phyloP scores from a whole-genome alignment of 345 rosid genomes.

The Eucalyptus urophylla region DNA sequence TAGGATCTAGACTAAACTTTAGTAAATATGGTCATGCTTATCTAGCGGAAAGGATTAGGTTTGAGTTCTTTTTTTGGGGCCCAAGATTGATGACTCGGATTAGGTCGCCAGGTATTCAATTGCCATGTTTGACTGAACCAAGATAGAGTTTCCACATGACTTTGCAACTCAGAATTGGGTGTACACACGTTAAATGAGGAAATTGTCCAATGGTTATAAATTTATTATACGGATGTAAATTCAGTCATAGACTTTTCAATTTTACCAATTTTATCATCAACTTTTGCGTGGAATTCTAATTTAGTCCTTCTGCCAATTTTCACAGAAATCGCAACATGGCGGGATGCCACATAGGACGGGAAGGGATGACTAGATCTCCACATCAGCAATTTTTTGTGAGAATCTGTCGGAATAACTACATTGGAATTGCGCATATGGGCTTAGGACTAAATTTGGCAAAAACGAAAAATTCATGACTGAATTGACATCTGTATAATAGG shows the following conservation, averaged over 20 bases:
- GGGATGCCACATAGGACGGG: accelerated
- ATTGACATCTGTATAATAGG: accelerated
- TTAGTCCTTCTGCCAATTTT: not conserved
- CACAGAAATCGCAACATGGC: accelerated
- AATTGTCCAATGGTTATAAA: not conserved
- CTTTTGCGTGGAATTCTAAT: not conserved
- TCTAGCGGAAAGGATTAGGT: not conserved
- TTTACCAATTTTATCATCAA: not conserved
- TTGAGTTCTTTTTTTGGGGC: not conserved
- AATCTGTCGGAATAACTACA: not conserved
- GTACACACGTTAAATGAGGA: not conserved
- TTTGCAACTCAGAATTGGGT: not conserved
- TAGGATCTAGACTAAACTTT: not conserved
- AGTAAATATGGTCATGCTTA: not conserved
- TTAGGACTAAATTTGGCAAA: not conserved
- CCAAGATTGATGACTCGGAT: not conserved
- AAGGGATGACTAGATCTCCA: not conserved
- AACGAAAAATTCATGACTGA: accelerated
- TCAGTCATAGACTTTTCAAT: accelerated
- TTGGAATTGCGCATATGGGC: accelerated
- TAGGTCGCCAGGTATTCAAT: not conserved
- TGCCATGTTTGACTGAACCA: not conserved
- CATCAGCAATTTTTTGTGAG: accelerated
- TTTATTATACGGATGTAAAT: accelerated
- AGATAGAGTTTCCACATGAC: not conserved